Evolutionary conservation across 2,329 filamentous ascomycete genomes (phyloP), one percentile per base, ranked within the genome.

Genomic region (Parafenestella ontariensis): DNA sequence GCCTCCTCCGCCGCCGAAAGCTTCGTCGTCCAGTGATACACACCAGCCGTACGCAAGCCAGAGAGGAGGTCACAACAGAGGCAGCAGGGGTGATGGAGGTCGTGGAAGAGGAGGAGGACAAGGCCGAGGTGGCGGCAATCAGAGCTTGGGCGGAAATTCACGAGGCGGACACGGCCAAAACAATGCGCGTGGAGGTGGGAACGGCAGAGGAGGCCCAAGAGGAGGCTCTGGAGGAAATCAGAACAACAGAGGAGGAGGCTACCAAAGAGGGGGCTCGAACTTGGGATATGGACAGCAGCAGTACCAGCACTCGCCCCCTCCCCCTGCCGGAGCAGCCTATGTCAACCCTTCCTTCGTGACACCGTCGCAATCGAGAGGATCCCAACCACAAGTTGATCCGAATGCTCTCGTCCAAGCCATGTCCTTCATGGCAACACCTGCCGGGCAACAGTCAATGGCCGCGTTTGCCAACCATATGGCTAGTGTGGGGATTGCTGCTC

Each of bases 1-100:
- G 28, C 80, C 80, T 34, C 80, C 80, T 17, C 74, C 74, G 52
- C 72, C 73, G 37, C 69, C 69, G 37, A 75, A 69, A 62, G 68
- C 72, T 1, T 34, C 31, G 41, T 42, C 66, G n/a, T 57, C 68
- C 5, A 67, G 63, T 58, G 70, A 68, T 41, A 57, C 42, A 48
- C 68, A 62, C 52, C 61, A 62, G 17, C 43, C 61, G 29, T 67
- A 67, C 47, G 45, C 61, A 31, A 71, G 65, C 45, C 73, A 74
- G 53, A 65, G 73, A 57, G 73, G 71, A 15, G 59, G 65, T 13
- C 17, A 36, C 31, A 49, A 50, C 39, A 54, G 61, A 39, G 50
- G 45, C 13, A 52, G 45, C 13, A 52, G 59, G 36, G 58, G 71
- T 31, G 75, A 71, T 21, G 59, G 74, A 62, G 72, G 73, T 11